phyloP scores from a whole-genome alignment of 257 asterid species.

The Phtheirospermum japonicum region DNA sequence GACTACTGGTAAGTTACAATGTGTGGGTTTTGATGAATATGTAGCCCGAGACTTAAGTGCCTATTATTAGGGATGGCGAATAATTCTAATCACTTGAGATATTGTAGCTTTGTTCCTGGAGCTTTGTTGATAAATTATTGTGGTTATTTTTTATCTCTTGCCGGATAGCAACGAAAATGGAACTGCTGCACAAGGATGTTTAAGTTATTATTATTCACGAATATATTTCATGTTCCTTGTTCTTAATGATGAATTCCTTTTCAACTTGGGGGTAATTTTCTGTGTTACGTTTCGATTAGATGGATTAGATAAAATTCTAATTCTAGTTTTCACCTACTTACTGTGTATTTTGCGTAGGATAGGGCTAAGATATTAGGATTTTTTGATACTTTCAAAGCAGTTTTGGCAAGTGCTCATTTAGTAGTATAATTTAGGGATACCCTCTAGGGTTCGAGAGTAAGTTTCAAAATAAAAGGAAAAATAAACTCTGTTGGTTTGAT shows the following conservation, averaged over 20 bases:
- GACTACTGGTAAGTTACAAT: conserved; percentile 73
- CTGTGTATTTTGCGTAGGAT: too few relatives aligned
- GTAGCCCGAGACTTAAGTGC: background rate
- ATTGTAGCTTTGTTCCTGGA: conserved; percentile 22
- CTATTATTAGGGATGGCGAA: conserved; percentile 9
- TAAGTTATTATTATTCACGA: conserved; percentile 22
- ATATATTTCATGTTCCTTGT: conserved; percentile 4
- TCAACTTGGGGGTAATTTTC: background rate
- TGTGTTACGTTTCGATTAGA: background rate
- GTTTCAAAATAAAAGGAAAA: too few relatives aligned
- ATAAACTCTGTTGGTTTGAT: too few relatives aligned
- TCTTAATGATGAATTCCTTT: background rate
- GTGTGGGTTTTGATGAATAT: conserved; percentile 1
- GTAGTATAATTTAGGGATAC: too few relatives aligned
- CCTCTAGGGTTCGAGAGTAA: too few relatives aligned
- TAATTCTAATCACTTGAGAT: conserved; percentile 11
- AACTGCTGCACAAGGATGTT: conserved; percentile 50
- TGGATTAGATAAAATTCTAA: background rate
- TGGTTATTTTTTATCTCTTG: conserved; percentile 61
- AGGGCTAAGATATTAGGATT: background rate
- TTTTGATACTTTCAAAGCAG: background rate
- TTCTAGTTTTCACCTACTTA: too few relatives aligned
- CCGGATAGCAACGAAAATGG: conserved; percentile 45
- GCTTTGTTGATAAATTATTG: conserved; percentile 29
- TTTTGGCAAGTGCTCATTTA: too few relatives aligned